Percentiles rank a stretch among this genome's conserved stretches.
phyloP scores from a whole-genome alignment of 305 asterid genomes.

The Stenogyne calaminthoides region DNA sequence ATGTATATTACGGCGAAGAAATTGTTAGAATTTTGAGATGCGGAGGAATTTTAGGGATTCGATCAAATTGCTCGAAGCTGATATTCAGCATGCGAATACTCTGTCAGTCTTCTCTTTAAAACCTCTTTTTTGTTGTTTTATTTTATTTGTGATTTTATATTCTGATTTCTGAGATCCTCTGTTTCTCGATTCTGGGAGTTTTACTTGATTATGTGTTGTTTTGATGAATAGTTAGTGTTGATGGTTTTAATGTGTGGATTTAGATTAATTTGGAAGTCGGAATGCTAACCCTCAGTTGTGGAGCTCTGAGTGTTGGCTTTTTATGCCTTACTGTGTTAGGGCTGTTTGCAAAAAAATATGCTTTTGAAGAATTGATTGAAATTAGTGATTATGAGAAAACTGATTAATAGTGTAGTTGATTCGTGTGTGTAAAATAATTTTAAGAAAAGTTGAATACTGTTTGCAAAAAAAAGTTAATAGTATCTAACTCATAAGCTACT shows the following conservation, averaged over 20 bases:
- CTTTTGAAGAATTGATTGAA: no score
- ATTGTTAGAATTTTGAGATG: slow-evolving; percentile 8
- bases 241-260: not conserved
- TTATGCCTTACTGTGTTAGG: not conserved
- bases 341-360: no score
- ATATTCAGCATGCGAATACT: slow-evolving; percentile 25
- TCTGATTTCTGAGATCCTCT: not conserved
- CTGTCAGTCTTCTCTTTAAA: slow-evolving; percentile 1
- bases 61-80: slow-evolving; percentile 31
- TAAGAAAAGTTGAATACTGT: no score
- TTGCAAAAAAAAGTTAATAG: no score
- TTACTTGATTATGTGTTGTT: not conserved
- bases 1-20: not conserved
- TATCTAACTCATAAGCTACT: no score
- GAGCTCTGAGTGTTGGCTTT: no score
- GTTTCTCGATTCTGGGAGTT: not conserved
- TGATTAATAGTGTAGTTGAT: no score
- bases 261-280: not conserved
- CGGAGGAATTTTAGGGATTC: slow-evolving; percentile 27
- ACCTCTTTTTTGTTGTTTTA: not conserved
- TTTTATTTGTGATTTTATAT: not conserved
- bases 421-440: no score
- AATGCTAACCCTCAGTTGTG: not conserved
- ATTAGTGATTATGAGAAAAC: no score
- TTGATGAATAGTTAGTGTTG: not conserved